Conservation (phyloP, 441 rosid genomes). For the Mallotus japonicus region DNA sequence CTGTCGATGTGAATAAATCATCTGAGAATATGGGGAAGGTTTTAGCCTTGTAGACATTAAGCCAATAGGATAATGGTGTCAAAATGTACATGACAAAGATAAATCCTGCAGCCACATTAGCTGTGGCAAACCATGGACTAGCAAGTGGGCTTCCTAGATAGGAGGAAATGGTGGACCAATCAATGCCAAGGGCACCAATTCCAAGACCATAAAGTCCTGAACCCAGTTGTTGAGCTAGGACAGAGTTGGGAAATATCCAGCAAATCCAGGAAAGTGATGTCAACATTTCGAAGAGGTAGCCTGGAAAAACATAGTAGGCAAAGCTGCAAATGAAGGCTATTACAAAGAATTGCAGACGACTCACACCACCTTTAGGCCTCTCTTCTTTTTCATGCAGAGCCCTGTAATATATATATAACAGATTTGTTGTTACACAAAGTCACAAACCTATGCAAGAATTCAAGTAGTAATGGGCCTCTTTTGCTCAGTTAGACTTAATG, state of each 20-base stretch:
- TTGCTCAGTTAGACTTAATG: too few species aligned
- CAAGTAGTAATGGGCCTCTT: too few species aligned
- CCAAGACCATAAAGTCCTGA: slow-evolving; percentile 91
- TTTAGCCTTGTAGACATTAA: slow-evolving; percentile 68
- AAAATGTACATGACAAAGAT: slow-evolving; percentile 63
- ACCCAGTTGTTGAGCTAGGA: slow-evolving; percentile 85
- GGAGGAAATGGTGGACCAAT: slow-evolving; percentile 91
- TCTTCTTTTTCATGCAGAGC: slow-evolving; percentile 87
- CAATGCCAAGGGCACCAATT: slow-evolving; percentile 64
- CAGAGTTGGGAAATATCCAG: slow-evolving; percentile 69
- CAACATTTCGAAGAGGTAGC: slow-evolving; percentile 76
- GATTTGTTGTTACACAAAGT: neutral
- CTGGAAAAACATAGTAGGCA: slow-evolving; percentile 80
- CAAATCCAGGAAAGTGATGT: slow-evolving; percentile 92
- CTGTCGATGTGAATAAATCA: slow-evolving; percentile 57
- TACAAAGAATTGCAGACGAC: slow-evolving; percentile 78
- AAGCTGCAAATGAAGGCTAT: slow-evolving; percentile 79
- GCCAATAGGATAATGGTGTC: slow-evolving; percentile 77
- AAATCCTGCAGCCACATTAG: slow-evolving; percentile 82
- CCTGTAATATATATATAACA: slow-evolving; percentile 32
- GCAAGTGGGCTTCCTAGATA: slow-evolving; percentile 97
- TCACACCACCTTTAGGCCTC: slow-evolving; percentile 62
- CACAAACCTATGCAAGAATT: neutral
- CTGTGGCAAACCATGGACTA: slow-evolving; percentile 98
- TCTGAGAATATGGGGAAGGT: slow-evolving; percentile 84